Evolutionary conservation across 495 filamentous ascomycete genomes (phyloP).

Genomic region (Parmelia sp.): DNA sequence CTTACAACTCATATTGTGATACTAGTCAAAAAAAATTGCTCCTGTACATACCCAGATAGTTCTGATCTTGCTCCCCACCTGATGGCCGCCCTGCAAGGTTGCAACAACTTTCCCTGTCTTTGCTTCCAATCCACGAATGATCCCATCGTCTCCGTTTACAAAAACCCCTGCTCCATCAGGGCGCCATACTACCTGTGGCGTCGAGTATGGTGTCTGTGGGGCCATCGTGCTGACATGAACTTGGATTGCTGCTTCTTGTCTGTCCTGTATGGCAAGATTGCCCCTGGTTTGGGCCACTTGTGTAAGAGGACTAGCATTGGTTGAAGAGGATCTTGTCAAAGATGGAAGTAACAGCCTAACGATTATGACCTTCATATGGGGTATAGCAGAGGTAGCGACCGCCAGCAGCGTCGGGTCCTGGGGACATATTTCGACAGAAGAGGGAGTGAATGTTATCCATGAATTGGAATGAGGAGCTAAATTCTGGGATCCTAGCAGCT

Average conservation of each 20-base stretch:
- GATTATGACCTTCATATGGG: constrained; percentile 53
- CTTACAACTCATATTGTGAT: neutral
- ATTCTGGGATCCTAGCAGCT: constrained; percentile 50
- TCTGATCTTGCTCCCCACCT: constrained; percentile 55
- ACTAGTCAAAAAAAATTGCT: neutral
- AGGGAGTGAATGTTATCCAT: constrained; percentile 54
- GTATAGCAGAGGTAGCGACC: constrained; percentile 28
- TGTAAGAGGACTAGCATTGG: constrained; percentile 25
- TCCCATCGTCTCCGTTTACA: constrained; percentile 66
- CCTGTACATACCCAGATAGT: constrained; percentile 42
- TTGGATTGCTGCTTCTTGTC: constrained; percentile 54
- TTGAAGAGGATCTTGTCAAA: constrained; percentile 3
- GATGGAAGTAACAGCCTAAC: constrained; percentile 44
- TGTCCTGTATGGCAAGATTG: constrained; percentile 45
- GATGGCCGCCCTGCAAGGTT: constrained; percentile 49
- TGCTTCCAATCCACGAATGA: constrained; percentile 57
- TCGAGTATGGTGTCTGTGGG: constrained; percentile 63
- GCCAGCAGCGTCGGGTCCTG: constrained; percentile 50
- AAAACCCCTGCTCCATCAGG: constrained; percentile 59
- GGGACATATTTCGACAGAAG: constrained; percentile 51
- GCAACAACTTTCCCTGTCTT: constrained; percentile 52
- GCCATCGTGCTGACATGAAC: constrained; percentile 56
- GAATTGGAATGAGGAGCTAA: constrained; percentile 59
- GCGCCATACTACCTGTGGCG: constrained; percentile 58
- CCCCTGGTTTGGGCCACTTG: constrained; percentile 47